These are phyloP conservation scores for Hepatocystis sp. DNA, from an alignment of 169 alveolate species.

Conservation along the genomic window DNA sequence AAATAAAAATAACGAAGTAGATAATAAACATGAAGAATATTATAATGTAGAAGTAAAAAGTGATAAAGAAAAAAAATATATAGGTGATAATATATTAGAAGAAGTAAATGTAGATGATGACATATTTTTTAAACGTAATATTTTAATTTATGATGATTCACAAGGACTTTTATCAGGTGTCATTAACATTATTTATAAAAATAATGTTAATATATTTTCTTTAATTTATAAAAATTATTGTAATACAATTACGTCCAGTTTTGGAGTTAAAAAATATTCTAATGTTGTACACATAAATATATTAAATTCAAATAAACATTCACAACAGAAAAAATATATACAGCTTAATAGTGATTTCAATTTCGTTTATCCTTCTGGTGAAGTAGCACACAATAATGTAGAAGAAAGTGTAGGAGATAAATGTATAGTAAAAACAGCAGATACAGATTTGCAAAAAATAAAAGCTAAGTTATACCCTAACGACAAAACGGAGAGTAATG, in stretches of 20 bases:
- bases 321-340: neutral
- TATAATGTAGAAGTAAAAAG: neutral
- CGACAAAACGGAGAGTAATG: too few relatives aligned
- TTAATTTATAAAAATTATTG: constrained; percentile 31
- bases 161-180: constrained; percentile 33
- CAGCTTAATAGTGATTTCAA: constrained; percentile 2
- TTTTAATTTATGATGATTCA: constrained; percentile 53
- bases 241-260: constrained; percentile 30
- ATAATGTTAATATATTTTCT: constrained; percentile 53
- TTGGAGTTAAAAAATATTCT: constrained; percentile 36
- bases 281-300: constrained; percentile 25
- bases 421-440: neutral
- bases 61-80: neutral
- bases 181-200: constrained; percentile 16
- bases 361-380: neutral
- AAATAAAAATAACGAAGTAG: too few relatives aligned
- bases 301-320: neutral
- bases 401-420: neutral
- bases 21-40: neutral
- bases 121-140: constrained; percentile 7
- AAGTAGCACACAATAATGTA: too few relatives aligned
- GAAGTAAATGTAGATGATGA: neutral
- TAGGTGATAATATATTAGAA: neutral
- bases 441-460: too few relatives aligned
- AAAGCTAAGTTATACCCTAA: too few relatives aligned